Base-by-base conservation (phyloP, 192 early-diverging fungal genomes). In the Gigaspora rosea region DNA sequence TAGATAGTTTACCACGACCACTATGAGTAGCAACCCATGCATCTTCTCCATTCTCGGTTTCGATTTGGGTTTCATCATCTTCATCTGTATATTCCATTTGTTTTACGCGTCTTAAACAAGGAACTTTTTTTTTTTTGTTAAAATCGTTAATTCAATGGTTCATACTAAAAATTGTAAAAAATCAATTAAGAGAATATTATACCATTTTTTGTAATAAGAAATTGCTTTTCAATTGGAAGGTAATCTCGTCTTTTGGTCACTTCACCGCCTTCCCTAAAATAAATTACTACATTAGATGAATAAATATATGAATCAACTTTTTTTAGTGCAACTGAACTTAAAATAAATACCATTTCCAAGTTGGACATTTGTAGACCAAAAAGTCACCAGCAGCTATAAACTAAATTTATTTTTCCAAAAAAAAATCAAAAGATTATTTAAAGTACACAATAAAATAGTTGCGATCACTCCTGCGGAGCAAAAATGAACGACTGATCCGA, bases 381-480 rank as follows among this genome's bases (percentile, higher is more conserved):
- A 95, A 98, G 82, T 99, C 98, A 46, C 98, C 98, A 7, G 97
- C 97, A 46, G 91, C 90, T 65, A 97, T 91, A 87, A 98, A 99
- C 93, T 92, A 82, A 47, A 75, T 10, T 13, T 52, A 52, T 4
- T 13, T 52, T 20, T 79, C 47, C 57, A 49, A 62, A 78, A 27
- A 70, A 47, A 57, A 57, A 62, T 54, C 77, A 72, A 79, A 65
- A 78, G 11, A 59, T 20, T 20, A 59, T n/a, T 64, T 22, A 15
- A 33, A 64, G 15, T 27, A 27, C 27, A 27, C 27, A 27, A 27
- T 1, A 27, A 27, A 27, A 27, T 27, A 27, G 27, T 27, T 27
- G 27, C 27, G 27, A 27, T 27, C 27, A 27, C 27, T 27, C 1
- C 1, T 27, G 27, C 27, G 27, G 27, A 27, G 27, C 27, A 27